Percentiles rank a stretch among this genome's conserved stretches.
Evolutionary conservation across 495 filamentous ascomycete species (phyloP).

Genomic region (Rhypophila decipiens): DNA sequence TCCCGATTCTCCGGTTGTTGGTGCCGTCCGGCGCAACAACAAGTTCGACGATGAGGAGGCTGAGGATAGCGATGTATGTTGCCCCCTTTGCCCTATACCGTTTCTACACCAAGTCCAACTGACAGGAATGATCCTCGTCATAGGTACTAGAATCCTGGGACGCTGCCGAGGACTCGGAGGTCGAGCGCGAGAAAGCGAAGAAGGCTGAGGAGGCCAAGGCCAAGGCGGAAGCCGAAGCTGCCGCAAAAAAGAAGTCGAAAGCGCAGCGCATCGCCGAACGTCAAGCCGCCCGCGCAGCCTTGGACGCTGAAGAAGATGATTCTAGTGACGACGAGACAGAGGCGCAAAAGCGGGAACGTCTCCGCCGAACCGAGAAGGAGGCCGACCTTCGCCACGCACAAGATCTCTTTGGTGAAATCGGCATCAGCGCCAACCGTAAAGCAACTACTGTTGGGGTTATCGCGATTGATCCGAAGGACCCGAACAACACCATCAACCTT

Average conservation of each 20-base stretch:
- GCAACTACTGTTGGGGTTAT: constrained; percentile 50
- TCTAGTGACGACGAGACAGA: constrained; percentile 65
- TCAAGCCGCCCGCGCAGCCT: constrained; percentile 45
- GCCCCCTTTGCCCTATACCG: not conserved
- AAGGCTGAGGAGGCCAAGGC: constrained; percentile 80
- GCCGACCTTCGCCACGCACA: constrained; percentile 85
- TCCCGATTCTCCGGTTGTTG: constrained; percentile 52
- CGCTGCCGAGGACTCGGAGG: constrained; percentile 93
- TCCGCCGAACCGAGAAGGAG: constrained; percentile 75
- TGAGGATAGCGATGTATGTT: constrained; percentile 73
- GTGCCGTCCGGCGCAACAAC: constrained; percentile 41
- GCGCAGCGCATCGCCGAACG: constrained; percentile 80
- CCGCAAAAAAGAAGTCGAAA: constrained; percentile 87
- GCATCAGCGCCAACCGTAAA: constrained; percentile 62
- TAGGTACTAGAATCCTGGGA: constrained; percentile 97
- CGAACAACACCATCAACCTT: constrained; percentile 73
- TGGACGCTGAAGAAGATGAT: constrained; percentile 46
- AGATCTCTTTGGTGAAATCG: constrained; percentile 80
- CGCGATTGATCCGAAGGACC: constrained; percentile 60
- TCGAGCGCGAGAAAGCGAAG: constrained; percentile 88
- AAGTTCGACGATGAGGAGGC: constrained; percentile 94
- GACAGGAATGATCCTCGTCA: constrained; percentile 3
- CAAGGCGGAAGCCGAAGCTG: constrained; percentile 84
- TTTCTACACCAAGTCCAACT: too few species aligned
- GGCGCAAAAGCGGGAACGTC: constrained; percentile 60